These are phyloP conservation scores for Sequoiadendron giganteum DNA, from an alignment of 75 land plant genomes.

Conservation along the genomic window DNA sequence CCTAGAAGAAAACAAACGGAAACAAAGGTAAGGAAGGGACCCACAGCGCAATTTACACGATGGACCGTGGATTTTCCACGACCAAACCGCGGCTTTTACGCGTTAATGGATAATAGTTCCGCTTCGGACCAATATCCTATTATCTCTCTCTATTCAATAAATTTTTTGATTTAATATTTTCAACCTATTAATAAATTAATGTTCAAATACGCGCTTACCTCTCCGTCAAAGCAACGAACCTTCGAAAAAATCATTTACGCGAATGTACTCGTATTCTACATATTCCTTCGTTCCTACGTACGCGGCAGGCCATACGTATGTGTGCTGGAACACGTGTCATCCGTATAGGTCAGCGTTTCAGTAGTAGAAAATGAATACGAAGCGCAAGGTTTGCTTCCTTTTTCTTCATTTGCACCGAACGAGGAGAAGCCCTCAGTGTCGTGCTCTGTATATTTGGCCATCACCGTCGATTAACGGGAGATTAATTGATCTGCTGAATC, in stretches of 20 bases:
- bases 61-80: not conserved
- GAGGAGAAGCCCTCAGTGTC: not conserved
- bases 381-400: not conserved
- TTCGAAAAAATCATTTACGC: not conserved
- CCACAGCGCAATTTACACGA: not conserved
- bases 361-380: not conserved
- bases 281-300: too few relatives aligned
- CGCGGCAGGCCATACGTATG: not conserved
- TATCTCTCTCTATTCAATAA: too few relatives aligned
- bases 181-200: not conserved
- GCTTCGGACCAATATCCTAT: not conserved
- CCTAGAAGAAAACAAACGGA: not conserved
- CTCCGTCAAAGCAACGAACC: not conserved
- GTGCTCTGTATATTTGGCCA: not conserved
- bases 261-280: not conserved
- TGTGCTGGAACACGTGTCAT: not conserved
- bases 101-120: not conserved
- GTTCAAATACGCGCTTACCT: not conserved
- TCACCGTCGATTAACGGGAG: not conserved
- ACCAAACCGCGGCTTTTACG: constrained; percentile 1
- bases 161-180: not conserved
- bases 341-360: not conserved
- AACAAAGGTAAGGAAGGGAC: not conserved
- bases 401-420: not conserved
- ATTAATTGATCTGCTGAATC: not conserved